phyloP scores from a whole-genome alignment of 768 basidiomycete species.

The Auricularia auricula-judae region DNA sequence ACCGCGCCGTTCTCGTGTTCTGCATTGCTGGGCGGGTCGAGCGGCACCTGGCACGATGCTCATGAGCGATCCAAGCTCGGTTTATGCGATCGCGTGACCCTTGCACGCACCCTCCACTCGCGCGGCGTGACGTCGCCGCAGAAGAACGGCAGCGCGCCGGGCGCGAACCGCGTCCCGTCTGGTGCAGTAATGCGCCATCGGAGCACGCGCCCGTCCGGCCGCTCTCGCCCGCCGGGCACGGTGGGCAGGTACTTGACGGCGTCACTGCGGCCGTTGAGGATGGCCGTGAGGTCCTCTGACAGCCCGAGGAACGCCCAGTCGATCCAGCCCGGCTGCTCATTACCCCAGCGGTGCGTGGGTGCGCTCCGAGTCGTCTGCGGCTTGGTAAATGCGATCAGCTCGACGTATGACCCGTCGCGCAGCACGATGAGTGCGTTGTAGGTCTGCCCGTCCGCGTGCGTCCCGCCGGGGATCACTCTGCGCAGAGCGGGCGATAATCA shows the following conservation, averaged over 20 bases:
- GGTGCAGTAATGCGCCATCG: constrained; percentile 48
- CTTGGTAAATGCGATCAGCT: constrained; percentile 54
- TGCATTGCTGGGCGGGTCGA: constrained; percentile 32
- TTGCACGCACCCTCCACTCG: constrained; percentile 38
- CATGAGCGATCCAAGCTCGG: not conserved
- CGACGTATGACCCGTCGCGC: constrained; percentile 50
- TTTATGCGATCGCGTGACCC: not conserved
- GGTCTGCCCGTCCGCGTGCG: constrained; percentile 51
- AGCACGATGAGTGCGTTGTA: constrained; percentile 57
- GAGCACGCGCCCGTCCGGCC: constrained; percentile 43
- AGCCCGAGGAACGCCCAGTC: constrained; percentile 52
- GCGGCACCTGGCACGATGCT: constrained; percentile 32
- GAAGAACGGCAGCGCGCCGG: constrained; percentile 48
- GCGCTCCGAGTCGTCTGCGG: constrained; percentile 29
- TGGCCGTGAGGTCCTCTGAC: constrained; percentile 29
- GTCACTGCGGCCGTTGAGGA: constrained; percentile 44
- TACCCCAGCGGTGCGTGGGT: constrained; percentile 43
- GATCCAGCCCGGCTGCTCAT: constrained; percentile 50
- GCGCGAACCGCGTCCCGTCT: constrained; percentile 6
- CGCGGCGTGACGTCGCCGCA: constrained; percentile 64
- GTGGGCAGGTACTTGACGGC: constrained; percentile 34
- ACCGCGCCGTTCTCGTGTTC: constrained; percentile 38
- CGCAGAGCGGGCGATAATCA: no score
- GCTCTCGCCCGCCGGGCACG: constrained; percentile 40
- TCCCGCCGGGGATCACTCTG: constrained; percentile 59